phyloP scores from a whole-genome alignment of 2,329 filamentous ascomycete species.

The Immersiporthe knoxdaviesiana region DNA sequence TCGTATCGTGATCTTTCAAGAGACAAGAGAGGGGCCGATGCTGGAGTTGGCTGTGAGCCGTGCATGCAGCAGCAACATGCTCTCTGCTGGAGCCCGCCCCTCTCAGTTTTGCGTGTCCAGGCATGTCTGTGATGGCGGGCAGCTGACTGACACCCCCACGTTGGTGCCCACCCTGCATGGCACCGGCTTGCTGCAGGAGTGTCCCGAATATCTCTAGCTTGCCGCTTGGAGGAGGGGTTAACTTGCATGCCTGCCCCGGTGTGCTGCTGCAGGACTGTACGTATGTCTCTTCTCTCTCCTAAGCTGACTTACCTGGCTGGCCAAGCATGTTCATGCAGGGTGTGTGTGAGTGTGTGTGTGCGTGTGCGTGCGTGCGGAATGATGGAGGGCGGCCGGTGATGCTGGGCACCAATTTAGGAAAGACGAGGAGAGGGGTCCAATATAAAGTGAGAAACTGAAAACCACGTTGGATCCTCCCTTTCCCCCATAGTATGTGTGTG shows the following conservation, averaged over 20 bases:
- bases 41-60: no score
- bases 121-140: not conserved
- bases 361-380: not conserved
- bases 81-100: no score
- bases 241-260: slow-evolving; percentile 7
- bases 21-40: no score
- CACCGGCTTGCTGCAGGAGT: slow-evolving; percentile 22
- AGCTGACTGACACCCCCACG: slow-evolving; percentile 18
- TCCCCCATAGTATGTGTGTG: not conserved
- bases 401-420: slow-evolving; percentile 16
- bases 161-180: slow-evolving; percentile 13
- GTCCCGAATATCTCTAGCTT: slow-evolving; percentile 26
- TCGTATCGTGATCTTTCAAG: no score
- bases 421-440: not conserved
- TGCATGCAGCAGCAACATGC: no score
- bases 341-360: not conserved
- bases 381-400: not conserved
- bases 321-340: slow-evolving; percentile 2
- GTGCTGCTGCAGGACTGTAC: slow-evolving; percentile 8
- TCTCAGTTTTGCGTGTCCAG: no score
- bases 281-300: not conserved
- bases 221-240: not conserved
- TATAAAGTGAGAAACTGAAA: slow-evolving; percentile 14
- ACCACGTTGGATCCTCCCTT: not conserved
- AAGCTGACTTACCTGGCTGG: not conserved